Base-by-base conservation (phyloP, 2,329 filamentous ascomycete genomes). In the Dactylellina parvicollis region DNA sequence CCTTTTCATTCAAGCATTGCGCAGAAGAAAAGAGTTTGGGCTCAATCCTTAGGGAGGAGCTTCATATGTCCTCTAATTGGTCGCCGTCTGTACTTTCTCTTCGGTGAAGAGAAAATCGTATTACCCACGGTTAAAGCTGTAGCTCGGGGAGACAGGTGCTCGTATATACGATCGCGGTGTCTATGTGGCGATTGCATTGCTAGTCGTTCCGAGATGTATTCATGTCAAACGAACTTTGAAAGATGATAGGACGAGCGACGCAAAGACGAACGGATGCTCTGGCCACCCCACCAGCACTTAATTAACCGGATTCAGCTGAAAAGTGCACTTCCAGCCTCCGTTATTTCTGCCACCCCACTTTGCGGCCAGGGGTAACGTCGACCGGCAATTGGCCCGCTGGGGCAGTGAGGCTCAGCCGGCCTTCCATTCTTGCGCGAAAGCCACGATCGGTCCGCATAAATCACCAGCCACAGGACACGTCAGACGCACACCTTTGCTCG, bases 261-360 rank as follows among this genome's bases (percentile, higher is more conserved):
- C 49, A 44, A 32, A 49, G 50, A 56, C 32, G 61, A 49, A 38
- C 61, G 30, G 10, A n/a, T n/a, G n/a, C n/a, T n/a, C n/a, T 32
- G 61, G 26, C 36, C 32, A 49, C 59, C 67, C 52, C 52, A 73
- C 60, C 34, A 61, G 69, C 60, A 73, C 60, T 73, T 73, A 73
- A 73, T 73, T 73, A 73, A 73, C 69, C 69, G 69, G 69, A 73
- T 73, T 73, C 69, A 73, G 69, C 69, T 73, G 69, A 73, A n/a
- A 65, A 50, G 42, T 61, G 54, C 54, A 32, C 54, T 66, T 73
- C 69, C 60, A 73, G 69, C 69, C 69, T 66, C 55, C 59, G 26
- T 46, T 69, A 73, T 73, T 73, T 73, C 69, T 59, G 52, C 30
- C 60, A 66, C 60, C 69, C 69, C 69, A 73, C 69, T 54, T 26